Conservation (phyloP, 257 asterid genomes). For the Solanum rostratum region DNA sequence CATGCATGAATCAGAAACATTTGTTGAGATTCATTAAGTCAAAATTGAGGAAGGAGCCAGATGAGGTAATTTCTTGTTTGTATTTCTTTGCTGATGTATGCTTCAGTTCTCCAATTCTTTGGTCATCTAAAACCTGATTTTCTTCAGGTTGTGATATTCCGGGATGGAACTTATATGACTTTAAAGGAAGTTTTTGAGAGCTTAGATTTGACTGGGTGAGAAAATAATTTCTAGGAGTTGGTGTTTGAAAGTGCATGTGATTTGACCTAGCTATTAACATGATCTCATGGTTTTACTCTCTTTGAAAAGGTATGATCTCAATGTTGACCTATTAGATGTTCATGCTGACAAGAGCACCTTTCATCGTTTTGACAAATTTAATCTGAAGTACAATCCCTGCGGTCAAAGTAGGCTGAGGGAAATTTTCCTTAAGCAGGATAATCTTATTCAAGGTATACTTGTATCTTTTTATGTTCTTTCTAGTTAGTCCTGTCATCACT, state of each 20-base stretch:
- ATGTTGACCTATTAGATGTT: conserved; percentile 92
- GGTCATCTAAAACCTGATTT: not conserved
- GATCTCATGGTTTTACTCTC: not conserved
- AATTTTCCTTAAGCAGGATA: conserved; percentile 94
- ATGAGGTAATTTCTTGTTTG: conserved; percentile 46
- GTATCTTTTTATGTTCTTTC: not conserved
- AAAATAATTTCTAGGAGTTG: conserved; percentile 5
- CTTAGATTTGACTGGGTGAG: conserved; percentile 89
- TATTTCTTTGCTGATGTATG: not conserved
- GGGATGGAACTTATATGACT: conserved; percentile 88
- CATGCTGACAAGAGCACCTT: conserved; percentile 99
- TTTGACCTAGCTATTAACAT: not conserved
- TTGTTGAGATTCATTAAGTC: conserved; percentile 87
- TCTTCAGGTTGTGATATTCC: conserved; percentile 78
- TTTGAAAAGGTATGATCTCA: conserved; percentile 73
- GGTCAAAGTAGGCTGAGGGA: conserved; percentile 99
- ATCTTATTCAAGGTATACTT: conserved; percentile 88
- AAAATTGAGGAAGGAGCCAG: conserved; percentile 95
- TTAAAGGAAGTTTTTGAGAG: conserved; percentile 91
- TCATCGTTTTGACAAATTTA: conserved; percentile 97
- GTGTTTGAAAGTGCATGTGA: not conserved
- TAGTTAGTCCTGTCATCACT: not conserved
- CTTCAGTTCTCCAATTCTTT: not conserved
- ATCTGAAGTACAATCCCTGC: conserved; percentile 95
- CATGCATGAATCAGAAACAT: conserved; percentile 99